phyloP scores from a whole-genome alignment of 164 flowering plant species.

The Kingdonia uniflora region DNA sequence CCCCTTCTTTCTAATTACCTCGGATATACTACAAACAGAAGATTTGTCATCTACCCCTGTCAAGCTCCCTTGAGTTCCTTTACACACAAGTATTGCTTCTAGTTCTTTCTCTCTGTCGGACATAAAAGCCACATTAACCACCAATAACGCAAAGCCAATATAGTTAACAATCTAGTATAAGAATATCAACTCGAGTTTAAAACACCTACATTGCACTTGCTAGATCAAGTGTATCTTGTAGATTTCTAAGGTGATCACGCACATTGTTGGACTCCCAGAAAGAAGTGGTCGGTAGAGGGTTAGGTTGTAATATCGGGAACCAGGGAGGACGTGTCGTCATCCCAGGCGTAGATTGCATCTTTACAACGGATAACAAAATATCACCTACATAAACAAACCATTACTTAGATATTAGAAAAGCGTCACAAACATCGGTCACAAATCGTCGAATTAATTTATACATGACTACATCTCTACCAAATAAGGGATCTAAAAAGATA shows the following conservation, averaged over 20 bases:
- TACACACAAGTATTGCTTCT: conserved; percentile 32
- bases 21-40: conserved; percentile 19
- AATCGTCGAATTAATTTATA: no score
- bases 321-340: conserved; percentile 23
- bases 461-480: no score
- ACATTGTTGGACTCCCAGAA: conserved; percentile 47
- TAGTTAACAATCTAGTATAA: not conserved
- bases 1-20: conserved; percentile 32
- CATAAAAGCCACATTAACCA: not conserved
- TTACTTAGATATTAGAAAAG: conserved; percentile 8
- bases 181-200: not conserved
- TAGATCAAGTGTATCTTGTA: conserved; percentile 40
- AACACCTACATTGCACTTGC: conserved; percentile 52
- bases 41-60: conserved; percentile 14
- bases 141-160: not conserved
- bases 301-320: conserved; percentile 34
- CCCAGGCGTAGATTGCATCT: conserved; percentile 18
- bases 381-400: conserved; percentile 6
- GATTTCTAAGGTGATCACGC: conserved; percentile 25
- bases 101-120: conserved; percentile 54
- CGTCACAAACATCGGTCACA: conserved; percentile 19
- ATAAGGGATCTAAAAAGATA: no score
- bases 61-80: conserved; percentile 17
- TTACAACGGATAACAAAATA: not conserved
- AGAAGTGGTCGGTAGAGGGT: conserved; percentile 31